These are phyloP conservation scores for Pseudogymnoascus sp. DNA, from an alignment of 2,329 filamentous ascomycete species.

Conservation along the genomic window DNA sequence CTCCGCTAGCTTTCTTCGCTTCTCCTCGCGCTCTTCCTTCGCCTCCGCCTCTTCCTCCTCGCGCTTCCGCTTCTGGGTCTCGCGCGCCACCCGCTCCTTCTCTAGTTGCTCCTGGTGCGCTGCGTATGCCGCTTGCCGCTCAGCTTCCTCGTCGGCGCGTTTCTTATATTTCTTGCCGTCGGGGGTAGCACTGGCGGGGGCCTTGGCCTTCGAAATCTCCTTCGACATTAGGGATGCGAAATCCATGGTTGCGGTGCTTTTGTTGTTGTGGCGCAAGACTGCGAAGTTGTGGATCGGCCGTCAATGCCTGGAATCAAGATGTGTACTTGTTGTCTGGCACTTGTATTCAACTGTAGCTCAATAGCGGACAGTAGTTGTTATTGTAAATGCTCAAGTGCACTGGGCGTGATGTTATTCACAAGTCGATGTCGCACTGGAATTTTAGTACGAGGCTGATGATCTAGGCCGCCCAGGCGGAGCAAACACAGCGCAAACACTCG, in stretches of 20 bases:
- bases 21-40: conserved; percentile 65
- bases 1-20: conserved; percentile 71
- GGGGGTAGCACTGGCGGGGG: conserved; percentile 21
- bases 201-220: conserved; percentile 77
- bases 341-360: neutral
- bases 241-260: conserved; percentile 57
- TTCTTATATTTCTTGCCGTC: conserved; percentile 68
- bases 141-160: conserved; percentile 76
- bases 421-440: neutral
- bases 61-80: conserved; percentile 72
- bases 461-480: neutral
- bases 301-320: neutral
- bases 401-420: neutral
- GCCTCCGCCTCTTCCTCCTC: conserved; percentile 77
- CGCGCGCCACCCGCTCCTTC: conserved; percentile 58
- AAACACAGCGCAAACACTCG: conserved; percentile 1
- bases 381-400: conserved; percentile 7
- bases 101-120: conserved; percentile 72
- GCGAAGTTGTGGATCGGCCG: neutral
- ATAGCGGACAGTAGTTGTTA: neutral
- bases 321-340: neutral
- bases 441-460: conserved; percentile 7
- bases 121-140: conserved; percentile 69
- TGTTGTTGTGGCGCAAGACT: neutral
- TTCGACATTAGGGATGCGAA: conserved; percentile 90